A percentile compares a stretch with the other conserved stretches of the same genome.
Conservation (phyloP, 2,329 filamentous ascomycete genomes). For the Monilinia fructicola region DNA sequence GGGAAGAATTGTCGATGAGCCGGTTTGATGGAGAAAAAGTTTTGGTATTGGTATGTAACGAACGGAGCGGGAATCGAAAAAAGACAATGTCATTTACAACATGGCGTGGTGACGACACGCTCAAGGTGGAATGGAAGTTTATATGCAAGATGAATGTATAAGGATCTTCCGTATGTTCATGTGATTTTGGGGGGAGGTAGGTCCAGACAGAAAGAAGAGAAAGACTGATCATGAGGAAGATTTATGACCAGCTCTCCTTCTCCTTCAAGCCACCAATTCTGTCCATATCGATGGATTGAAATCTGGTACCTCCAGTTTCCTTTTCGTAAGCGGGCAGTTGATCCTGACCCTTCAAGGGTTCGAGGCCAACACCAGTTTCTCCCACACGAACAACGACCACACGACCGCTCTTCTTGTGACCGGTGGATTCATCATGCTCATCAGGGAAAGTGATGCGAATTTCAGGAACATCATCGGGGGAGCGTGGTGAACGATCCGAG, state of each 20-base stretch:
- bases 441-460: conserved; percentile 98
- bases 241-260: conserved; percentile 53
- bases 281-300: conserved; percentile 93
- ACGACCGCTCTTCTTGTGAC: conserved; percentile 77
- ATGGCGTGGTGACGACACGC: conserved; percentile 13
- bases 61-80: background rate
- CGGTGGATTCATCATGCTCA: conserved; percentile 77
- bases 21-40: conserved; percentile 2
- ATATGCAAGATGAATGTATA: conserved; percentile 25
- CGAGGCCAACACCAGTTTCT: conserved; percentile 82
- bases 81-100: conserved; percentile 23
- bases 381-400: conserved; percentile 91
- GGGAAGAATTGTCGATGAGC: conserved; percentile 3
- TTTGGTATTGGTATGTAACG: conserved; percentile 19
- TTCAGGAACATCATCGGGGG: conserved; percentile 82
- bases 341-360: conserved; percentile 75
- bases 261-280: conserved; percentile 92
- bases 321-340: conserved; percentile 86
- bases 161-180: conserved; percentile 22
- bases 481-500: conserved; percentile 72
- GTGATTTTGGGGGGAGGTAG: background rate
- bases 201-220: conserved; percentile 12
- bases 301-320: conserved; percentile 67
- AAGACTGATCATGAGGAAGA: background rate
- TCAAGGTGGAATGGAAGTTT: conserved; percentile 15